Conservation (phyloP, 495 filamentous ascomycete species). For the Aspergillus sclerotioniger region DNA sequence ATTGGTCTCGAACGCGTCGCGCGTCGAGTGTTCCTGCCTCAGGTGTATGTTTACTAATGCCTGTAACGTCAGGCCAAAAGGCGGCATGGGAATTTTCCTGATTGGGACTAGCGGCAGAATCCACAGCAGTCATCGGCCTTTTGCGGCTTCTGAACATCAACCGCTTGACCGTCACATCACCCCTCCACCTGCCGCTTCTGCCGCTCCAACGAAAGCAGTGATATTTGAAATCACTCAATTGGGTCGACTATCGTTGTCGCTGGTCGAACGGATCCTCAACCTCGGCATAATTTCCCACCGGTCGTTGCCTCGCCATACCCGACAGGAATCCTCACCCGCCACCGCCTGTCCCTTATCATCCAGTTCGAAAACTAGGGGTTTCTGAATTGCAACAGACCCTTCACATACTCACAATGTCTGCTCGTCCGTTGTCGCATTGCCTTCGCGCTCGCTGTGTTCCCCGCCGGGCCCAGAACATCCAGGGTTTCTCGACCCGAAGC, state of each 20-base stretch:
- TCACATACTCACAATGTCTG: conserved; percentile 40
- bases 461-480: conserved; percentile 37
- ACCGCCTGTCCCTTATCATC: conserved; percentile 19
- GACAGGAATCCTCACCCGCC: conserved; percentile 22
- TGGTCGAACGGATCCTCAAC: conserved; percentile 13
- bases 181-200: conserved; percentile 32
- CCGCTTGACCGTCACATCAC: conserved; percentile 32
- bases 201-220: conserved; percentile 24
- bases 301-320: conserved; percentile 9
- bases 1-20: conserved; percentile 34
- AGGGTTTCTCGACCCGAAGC: conserved; percentile 46
- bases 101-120: conserved; percentile 36
- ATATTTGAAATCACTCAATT: conserved; percentile 26
- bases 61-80: conserved; percentile 26
- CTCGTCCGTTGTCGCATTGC: conserved; percentile 40
- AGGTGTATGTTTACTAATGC: conserved; percentile 18
- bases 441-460: conserved; percentile 43
- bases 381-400: conserved; percentile 2
- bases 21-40: conserved; percentile 33
- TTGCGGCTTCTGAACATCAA: conserved; percentile 49
- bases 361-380: conserved; percentile 11
- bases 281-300: conserved; percentile 7
- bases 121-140: conserved; percentile 37
- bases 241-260: conserved; percentile 15
- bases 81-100: conserved; percentile 31